Conservation (phyloP, 2,329 filamentous ascomycete genomes). For the Rugonectria rugulosa region DNA sequence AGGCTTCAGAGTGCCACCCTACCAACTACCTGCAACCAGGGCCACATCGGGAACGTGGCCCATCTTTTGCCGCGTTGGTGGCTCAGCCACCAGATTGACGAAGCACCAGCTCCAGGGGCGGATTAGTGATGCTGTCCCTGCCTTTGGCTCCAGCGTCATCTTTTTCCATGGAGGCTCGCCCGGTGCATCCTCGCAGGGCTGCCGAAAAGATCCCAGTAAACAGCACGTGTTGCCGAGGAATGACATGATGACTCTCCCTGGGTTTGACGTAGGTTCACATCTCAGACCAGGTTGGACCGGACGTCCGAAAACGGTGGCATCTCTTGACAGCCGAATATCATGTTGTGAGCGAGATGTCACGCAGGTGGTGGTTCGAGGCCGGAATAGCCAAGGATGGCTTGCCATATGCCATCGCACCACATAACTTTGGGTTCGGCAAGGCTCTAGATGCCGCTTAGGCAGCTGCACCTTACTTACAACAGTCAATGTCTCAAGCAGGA, state of each 20-base stretch:
- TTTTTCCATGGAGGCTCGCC: background rate
- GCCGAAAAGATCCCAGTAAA: conserved; percentile 2
- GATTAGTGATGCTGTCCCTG: conserved; percentile 13
- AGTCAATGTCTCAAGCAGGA: background rate
- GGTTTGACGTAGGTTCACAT: background rate
- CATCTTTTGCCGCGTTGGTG: conserved; percentile 20
- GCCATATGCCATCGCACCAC: conserved; percentile 8
- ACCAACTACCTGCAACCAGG: conserved; percentile 9
- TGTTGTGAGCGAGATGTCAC: conserved; percentile 12
- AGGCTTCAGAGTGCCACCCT: too few species aligned
- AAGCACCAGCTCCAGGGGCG: conserved; percentile 24
- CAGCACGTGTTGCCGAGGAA: conserved; percentile 17
- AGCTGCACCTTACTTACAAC: conserved; percentile 1
- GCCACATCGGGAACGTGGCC: conserved; percentile 20
- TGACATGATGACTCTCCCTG: background rate
- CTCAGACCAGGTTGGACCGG: background rate
- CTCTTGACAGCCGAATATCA: conserved; percentile 4
- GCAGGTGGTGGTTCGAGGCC: conserved; percentile 17
- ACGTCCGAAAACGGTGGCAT: conserved; percentile 11
- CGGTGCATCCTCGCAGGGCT: conserved; percentile 15
- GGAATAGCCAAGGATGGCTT: background rate
- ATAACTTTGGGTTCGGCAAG: background rate
- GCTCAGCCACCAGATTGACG: conserved; percentile 29
- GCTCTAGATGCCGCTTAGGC: background rate
- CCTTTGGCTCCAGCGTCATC: background rate